Evolutionary conservation across 306 rosid genomes (phyloP).

Genomic region (Datisca glomerata): DNA sequence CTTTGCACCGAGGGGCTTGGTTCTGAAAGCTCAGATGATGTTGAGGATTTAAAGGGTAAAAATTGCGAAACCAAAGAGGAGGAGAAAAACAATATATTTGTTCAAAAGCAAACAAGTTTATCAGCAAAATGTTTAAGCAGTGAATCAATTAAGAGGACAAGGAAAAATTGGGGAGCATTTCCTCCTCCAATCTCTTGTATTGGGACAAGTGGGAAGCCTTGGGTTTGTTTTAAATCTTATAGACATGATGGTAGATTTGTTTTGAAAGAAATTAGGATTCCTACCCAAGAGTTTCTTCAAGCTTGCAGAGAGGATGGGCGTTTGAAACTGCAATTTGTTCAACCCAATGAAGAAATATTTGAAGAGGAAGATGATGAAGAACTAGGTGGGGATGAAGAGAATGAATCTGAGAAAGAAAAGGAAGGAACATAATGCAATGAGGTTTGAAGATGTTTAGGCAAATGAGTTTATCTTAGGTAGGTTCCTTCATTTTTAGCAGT

Average conservation of each 20-base stretch:
- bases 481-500: too few relatives aligned
- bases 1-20: conserved; percentile 91
- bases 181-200: conserved; percentile 84
- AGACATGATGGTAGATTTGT: conserved; percentile 68
- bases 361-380: conserved; percentile 20
- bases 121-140: conserved; percentile 12
- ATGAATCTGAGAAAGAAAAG: too few relatives aligned
- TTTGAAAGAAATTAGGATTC: conserved; percentile 51
- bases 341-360: conserved; percentile 22
- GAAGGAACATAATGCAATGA: too few relatives aligned
- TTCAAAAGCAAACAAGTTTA: not conserved
- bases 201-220: conserved; percentile 54
- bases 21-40: conserved; percentile 72
- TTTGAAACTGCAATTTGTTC: conserved; percentile 47
- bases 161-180: conserved; percentile 31
- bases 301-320: conserved; percentile 79
- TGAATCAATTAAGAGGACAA: conserved; percentile 34
- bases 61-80: conserved; percentile 8
- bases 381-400: conserved; percentile 5
- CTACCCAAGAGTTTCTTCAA: conserved; percentile 48
- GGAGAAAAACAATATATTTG: conserved; percentile 10
- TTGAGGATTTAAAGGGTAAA: conserved; percentile 37
- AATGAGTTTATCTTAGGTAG: too few relatives aligned
- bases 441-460: too few relatives aligned
- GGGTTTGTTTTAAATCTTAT: conserved; percentile 52